phyloP scores from a whole-genome alignment of 257 asterid species.

The Gardenia jasminoides region DNA sequence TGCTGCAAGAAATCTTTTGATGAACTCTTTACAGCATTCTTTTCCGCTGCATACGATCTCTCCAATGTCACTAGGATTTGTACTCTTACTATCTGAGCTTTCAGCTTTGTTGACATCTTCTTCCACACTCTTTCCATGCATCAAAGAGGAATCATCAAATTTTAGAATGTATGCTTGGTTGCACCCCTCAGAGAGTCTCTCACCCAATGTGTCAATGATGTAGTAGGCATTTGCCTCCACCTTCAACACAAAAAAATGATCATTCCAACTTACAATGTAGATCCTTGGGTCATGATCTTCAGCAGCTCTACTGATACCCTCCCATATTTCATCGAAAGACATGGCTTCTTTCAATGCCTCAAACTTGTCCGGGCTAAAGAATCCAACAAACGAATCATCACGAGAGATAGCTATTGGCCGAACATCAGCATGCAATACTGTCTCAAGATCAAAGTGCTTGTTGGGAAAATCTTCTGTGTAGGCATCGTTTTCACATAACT shows the following conservation, averaged over 20 bases:
- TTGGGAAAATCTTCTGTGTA: constrained; percentile 51
- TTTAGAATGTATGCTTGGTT: constrained; percentile 53
- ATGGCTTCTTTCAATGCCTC: constrained; percentile 56
- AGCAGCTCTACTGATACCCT: constrained; percentile 28
- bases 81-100: not conserved
- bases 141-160: constrained; percentile 45
- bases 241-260: constrained; percentile 74
- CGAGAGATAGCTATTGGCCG: constrained; percentile 49
- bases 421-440: constrained; percentile 48
- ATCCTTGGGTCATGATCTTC: constrained; percentile 32
- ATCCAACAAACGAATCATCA: constrained; percentile 60
- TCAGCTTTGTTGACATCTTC: constrained; percentile 1
- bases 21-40: constrained; percentile 68
- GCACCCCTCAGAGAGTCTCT: constrained; percentile 69
- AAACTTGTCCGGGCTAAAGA: constrained; percentile 57
- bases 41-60: constrained; percentile 54
- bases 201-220: constrained; percentile 71
- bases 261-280: constrained; percentile 78
- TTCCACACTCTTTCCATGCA: constrained; percentile 18
- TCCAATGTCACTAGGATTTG: constrained; percentile 13
- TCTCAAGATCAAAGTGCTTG: constrained; percentile 77
- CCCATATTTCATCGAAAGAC: constrained; percentile 71
- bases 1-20: constrained; percentile 63
- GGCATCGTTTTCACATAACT: constrained; percentile 40
- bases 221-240: constrained; percentile 48